phyloP scores from a whole-genome alignment of 2,329 filamentous ascomycete species.

The Colletotrichum viniferum region DNA sequence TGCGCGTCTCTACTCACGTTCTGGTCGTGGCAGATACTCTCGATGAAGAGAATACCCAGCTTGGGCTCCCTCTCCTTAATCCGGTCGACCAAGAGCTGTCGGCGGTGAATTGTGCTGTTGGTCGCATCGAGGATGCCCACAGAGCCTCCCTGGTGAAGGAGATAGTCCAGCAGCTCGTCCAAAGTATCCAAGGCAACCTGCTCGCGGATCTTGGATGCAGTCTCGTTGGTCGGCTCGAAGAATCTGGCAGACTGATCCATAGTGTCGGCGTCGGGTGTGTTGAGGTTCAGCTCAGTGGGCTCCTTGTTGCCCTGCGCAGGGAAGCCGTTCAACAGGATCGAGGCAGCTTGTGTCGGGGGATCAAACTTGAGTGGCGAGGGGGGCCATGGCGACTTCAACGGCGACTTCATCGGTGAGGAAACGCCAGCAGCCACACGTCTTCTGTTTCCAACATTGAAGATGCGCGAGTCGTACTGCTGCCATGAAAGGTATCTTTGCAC shows the following conservation, averaged over 20 bases:
- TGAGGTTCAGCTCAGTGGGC: constrained; percentile 37
- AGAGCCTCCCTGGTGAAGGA: constrained; percentile 80
- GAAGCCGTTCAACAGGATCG: constrained; percentile 62
- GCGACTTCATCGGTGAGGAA: constrained; percentile 38
- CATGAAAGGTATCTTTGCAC: constrained; percentile 93
- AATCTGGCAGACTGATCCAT: constrained; percentile 92
- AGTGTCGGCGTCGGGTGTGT: constrained; percentile 40
- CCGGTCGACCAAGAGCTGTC: constrained; percentile 81
- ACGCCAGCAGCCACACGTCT: constrained; percentile 78
- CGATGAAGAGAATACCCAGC: constrained; percentile 91
- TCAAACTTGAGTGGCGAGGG: constrained; percentile 33
- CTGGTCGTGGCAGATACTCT: constrained; percentile 89
- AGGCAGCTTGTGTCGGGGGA: constrained; percentile 57
- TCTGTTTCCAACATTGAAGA: constrained; percentile 97
- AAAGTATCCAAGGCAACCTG: constrained; percentile 91
- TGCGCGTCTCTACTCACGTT: constrained; percentile 46
- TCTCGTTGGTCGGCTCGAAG: constrained; percentile 88
- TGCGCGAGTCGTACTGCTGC: constrained; percentile 93
- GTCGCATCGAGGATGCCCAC: constrained; percentile 97
- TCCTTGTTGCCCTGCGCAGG: constrained; percentile 46
- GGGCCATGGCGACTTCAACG: constrained; percentile 48
- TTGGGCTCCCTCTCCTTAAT: constrained; percentile 84
- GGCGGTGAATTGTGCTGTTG: constrained; percentile 89
- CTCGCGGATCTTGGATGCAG: constrained; percentile 82
- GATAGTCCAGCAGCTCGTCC: constrained; percentile 89